Percentiles rank a stretch among this genome's conserved stretches.
Evolutionary conservation across 2,329 filamentous ascomycete species (phyloP).

Genomic region (Aureobasidium sp.): DNA sequence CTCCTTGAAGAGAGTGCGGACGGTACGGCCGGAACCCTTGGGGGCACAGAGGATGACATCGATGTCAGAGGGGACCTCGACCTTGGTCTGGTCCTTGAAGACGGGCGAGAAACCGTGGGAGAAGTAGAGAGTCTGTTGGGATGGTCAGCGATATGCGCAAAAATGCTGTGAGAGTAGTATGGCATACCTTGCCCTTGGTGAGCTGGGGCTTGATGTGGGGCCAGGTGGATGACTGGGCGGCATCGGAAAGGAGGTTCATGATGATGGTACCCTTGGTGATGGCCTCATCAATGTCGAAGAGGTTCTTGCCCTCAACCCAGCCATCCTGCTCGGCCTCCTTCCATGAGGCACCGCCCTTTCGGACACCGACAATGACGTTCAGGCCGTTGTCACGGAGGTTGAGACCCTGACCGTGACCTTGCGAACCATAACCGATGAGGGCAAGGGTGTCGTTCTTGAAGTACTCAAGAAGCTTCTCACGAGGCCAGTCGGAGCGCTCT

Average conservation of each 20-base stretch:
- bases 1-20: slow-evolving; percentile 97
- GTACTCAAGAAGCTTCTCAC: slow-evolving; percentile 97
- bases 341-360: slow-evolving; percentile 97
- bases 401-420: slow-evolving; percentile 97
- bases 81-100: slow-evolving; percentile 99
- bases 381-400: slow-evolving; percentile 99
- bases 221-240: slow-evolving; percentile 98
- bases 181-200: slow-evolving; percentile 85
- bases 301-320: slow-evolving; percentile 97
- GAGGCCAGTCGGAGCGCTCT: slow-evolving; percentile 98
- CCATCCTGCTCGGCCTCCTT: slow-evolving; percentile 94
- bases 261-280: slow-evolving; percentile 87
- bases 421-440: slow-evolving; percentile 96
- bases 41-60: slow-evolving; percentile 99
- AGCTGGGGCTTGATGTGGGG: slow-evolving; percentile 95
- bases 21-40: slow-evolving; percentile 97
- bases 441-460: slow-evolving; percentile 99
- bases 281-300: slow-evolving; percentile 96
- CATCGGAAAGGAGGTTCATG: slow-evolving; percentile 99
- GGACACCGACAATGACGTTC: slow-evolving; percentile 97
- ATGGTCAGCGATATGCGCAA: slow-evolving; percentile 15
- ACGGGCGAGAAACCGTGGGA: slow-evolving; percentile 99
- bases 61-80: slow-evolving; percentile 89
- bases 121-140: slow-evolving; percentile 87
- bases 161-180: background rate